Conservation (phyloP, 2,329 filamentous ascomycete genomes). For the Huntiella bhutanensis region DNA sequence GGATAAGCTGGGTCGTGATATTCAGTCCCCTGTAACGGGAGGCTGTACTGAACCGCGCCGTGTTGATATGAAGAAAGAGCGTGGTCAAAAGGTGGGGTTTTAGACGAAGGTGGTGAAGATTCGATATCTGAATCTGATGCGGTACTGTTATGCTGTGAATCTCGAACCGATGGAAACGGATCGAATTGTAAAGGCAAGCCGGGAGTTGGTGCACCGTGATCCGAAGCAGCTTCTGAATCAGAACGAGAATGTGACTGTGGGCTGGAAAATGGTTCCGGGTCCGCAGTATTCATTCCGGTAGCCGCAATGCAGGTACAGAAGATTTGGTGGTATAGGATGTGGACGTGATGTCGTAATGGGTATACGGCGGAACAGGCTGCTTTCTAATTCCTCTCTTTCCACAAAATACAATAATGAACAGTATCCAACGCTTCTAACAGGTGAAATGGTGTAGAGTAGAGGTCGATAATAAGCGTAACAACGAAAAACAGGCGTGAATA, state of each 20-base stretch:
- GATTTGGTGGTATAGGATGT: too few relatives aligned
- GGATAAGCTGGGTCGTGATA: conserved; percentile 3
- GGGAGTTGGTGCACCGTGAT: conserved; percentile 2
- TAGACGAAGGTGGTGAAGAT: background rate
- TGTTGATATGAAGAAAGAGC: conserved; percentile 1
- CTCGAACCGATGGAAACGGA: background rate
- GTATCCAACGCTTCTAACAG: too few relatives aligned
- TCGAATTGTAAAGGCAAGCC: background rate
- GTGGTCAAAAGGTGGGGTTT: conserved; percentile 5
- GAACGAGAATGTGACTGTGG: conserved; percentile 3
- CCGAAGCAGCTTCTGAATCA: conserved; percentile 3
- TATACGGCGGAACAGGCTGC: too few relatives aligned
- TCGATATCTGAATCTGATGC: background rate
- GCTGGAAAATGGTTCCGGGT: background rate
- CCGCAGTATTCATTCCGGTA: background rate
- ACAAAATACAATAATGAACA: too few relatives aligned
- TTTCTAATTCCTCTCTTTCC: too few relatives aligned
- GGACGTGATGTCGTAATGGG: too few relatives aligned
- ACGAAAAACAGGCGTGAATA: too few relatives aligned
- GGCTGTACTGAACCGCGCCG: background rate
- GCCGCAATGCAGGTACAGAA: too few relatives aligned
- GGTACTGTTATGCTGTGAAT: conserved; percentile 2
- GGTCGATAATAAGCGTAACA: too few relatives aligned
- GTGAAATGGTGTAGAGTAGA: too few relatives aligned
- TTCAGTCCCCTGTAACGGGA: background rate